Evolutionary conservation across 345 rosid species (phyloP).

Genomic region (Boechera stricta): DNA sequence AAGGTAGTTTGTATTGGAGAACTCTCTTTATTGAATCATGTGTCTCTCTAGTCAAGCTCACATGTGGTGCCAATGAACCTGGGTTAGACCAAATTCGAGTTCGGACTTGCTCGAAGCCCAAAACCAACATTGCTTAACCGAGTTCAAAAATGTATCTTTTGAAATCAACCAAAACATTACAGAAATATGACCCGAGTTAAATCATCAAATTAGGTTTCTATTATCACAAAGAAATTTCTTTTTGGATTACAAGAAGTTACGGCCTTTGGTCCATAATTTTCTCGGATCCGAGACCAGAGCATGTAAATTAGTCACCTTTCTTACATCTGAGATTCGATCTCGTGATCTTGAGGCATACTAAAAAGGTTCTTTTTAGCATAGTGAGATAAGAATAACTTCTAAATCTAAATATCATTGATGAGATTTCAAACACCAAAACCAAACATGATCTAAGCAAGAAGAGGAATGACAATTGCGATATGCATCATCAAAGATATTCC

Average conservation of each 20-base stretch:
- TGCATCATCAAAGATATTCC: constrained; percentile 15
- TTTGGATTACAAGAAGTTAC: background rate
- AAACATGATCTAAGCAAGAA: constrained; percentile 8
- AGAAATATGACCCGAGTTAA: background rate
- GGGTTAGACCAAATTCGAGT: background rate
- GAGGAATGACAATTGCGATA: background rate
- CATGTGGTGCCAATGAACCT: background rate
- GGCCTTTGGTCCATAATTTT: background rate
- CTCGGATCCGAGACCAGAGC: background rate
- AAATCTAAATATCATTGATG: background rate
- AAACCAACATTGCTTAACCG: background rate
- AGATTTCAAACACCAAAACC: constrained; percentile 7
- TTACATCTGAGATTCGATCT: background rate
- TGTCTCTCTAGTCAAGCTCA: background rate
- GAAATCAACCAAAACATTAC: background rate
- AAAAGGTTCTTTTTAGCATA: background rate
- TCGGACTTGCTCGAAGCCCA: background rate
- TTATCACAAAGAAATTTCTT: background rate
- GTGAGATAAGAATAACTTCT: background rate
- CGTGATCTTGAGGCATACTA: background rate
- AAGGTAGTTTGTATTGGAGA: background rate
- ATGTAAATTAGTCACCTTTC: background rate
- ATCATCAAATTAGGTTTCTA: background rate
- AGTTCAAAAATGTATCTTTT: background rate
- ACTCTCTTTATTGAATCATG: background rate